These are phyloP conservation scores for Alternaria viburni DNA, from an alignment of 2,329 filamentous ascomycete genomes.

Conservation along the genomic window DNA sequence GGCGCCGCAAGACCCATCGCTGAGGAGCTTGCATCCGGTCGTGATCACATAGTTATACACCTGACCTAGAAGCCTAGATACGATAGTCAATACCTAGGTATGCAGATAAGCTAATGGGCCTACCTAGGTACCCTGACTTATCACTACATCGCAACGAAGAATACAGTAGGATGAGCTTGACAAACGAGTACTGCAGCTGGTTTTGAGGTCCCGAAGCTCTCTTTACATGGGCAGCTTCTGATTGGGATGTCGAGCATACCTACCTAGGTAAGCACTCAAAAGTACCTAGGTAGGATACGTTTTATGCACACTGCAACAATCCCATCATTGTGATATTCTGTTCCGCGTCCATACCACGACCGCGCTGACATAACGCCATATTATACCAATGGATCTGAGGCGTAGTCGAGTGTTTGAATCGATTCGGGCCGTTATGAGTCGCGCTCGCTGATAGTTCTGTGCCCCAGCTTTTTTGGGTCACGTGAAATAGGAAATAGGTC, in stretches of 20 bases:
- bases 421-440: neutral
- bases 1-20: neutral
- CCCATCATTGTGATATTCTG: neutral
- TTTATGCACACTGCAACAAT: neutral
- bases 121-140: too few relatives aligned
- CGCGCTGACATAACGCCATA: neutral
- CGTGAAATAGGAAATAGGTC: neutral
- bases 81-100: too few relatives aligned
- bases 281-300: neutral
- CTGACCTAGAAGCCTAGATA: neutral
- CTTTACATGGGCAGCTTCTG: neutral
- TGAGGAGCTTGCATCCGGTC: neutral
- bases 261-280: neutral
- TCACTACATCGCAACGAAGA: too few relatives aligned
- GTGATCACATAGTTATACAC: neutral
- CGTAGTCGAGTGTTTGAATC: neutral
- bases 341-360: neutral
- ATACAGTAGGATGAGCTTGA: neutral
- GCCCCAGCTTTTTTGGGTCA: neutral
- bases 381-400: neutral
- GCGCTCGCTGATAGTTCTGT: neutral
- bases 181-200: neutral
- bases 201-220: neutral
- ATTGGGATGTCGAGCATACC: neutral
- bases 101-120: too few relatives aligned